Base-by-base conservation (phyloP, 805 yeast genomes). In the Wickerhamomyces bisporus region DNA sequence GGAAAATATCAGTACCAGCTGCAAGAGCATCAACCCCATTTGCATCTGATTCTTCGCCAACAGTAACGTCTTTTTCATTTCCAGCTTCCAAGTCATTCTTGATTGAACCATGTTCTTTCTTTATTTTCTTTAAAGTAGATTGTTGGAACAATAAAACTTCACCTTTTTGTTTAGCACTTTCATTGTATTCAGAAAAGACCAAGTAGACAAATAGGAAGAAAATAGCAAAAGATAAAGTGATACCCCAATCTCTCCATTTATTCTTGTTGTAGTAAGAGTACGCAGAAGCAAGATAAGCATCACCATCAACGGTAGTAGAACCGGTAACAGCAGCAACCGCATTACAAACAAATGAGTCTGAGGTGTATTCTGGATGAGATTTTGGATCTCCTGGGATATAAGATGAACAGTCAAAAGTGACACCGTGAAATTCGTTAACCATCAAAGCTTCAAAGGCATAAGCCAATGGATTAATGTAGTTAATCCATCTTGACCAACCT, bases 171-270 rank as follows among this genome's bases (percentile, higher is more conserved):
- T 68, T 62, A 3, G 79, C 71, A 52, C 75, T 74, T 49, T 65
- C 65, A 47, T 73, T 70, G 42, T 49, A 57, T 54, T 80, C 85
- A 36, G 74, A 70, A 32, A 73, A 58, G 4, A 56, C 16, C 30
- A 81, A 51, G 48, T 79, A 77, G 9, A 70, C 59, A 32, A 45
- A 46, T 35, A 77, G 64, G 60, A 81, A 78, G 55, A 78, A 68
- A 26, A 77, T 37, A 10, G 59, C 61, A 54, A 70, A 81, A 3
- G 67, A 81, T 40, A 77, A 35, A 19, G 65, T 52, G 42, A 81
- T 77, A 57, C 87, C 84, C 62, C 71, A 69, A 52, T 77, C 70
- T 63, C 82, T 70, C 85, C 85, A 79, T 43, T 69, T 62, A 50
- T 79, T 79, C 9, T 55, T 41, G 45, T 59, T 53, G 26, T 50